Conservation (phyloP, 106 monocot genomes). For the Dactylorhiza incarnata region DNA sequence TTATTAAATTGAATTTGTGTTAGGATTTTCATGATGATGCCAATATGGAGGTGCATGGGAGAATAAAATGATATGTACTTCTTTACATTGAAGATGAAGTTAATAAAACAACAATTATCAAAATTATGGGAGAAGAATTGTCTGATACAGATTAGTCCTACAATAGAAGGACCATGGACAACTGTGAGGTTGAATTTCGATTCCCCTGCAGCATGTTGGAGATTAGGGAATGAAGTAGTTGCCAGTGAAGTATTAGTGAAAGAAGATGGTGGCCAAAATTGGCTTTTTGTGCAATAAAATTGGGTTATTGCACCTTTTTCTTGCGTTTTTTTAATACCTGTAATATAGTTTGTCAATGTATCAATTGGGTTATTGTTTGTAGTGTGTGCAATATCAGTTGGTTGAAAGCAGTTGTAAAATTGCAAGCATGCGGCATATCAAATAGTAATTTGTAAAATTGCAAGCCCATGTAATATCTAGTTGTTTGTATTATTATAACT, state of each 20-base stretch:
- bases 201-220: constrained; percentile 78
- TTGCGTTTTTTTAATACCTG: too few relatives aligned
- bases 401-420: too few relatives aligned
- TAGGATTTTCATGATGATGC: constrained; percentile 35
- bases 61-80: constrained; percentile 64
- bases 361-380: too few relatives aligned
- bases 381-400: too few relatives aligned
- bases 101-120: constrained; percentile 16
- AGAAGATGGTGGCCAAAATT: constrained; percentile 78
- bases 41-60: constrained; percentile 27
- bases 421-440: too few relatives aligned
- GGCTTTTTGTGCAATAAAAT: too few relatives aligned
- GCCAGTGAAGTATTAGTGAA: constrained; percentile 80
- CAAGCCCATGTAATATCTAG: too few relatives aligned
- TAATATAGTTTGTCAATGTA: too few relatives aligned
- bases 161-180: constrained; percentile 89
- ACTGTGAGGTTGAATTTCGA: constrained; percentile 92
- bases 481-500: too few relatives aligned
- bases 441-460: too few relatives aligned
- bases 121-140: constrained; percentile 30
- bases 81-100: constrained; percentile 36
- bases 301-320: too few relatives aligned
- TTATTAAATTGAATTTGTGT: background rate
- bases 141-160: constrained; percentile 83
- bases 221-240: constrained; percentile 85